These are phyloP conservation scores for Xylaria sp. DNA, from an alignment of 2,329 filamentous ascomycete species.

Conservation along the genomic window DNA sequence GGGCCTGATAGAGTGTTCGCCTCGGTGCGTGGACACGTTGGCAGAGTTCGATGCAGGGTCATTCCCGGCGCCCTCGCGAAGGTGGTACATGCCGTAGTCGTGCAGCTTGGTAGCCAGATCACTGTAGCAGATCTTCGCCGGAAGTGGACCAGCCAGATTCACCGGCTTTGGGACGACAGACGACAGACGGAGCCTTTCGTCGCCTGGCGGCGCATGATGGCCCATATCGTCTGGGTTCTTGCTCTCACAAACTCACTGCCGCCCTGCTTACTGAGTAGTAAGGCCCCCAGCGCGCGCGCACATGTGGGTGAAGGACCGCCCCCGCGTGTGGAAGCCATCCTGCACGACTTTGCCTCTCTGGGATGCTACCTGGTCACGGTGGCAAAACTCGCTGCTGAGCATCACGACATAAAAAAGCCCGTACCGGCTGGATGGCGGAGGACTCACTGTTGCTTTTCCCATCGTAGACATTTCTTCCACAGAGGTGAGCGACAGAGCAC, in stretches of 20 bases:
- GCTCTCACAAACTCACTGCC: constrained; percentile 27
- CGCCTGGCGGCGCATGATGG: constrained; percentile 30
- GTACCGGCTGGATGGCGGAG: constrained; percentile 23
- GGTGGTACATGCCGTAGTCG: constrained; percentile 32
- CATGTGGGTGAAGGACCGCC: constrained; percentile 30
- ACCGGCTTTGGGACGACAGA: constrained; percentile 30
- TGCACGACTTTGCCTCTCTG: constrained; percentile 32
- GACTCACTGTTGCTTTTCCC: constrained; percentile 9
- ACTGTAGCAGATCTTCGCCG: constrained; percentile 41
- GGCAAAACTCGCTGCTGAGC: constrained; percentile 29
- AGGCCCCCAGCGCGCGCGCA: constrained; percentile 6
- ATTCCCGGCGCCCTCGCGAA: constrained; percentile 28
- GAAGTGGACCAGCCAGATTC: constrained; percentile 37
- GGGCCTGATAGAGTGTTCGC: constrained; percentile 33
- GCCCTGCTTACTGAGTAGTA: constrained; percentile 30
- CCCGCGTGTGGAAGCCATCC: constrained; percentile 28
- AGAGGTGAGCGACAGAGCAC: constrained; percentile 37
- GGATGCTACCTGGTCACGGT: constrained; percentile 36
- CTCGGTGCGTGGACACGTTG: constrained; percentile 39
- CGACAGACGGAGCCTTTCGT: constrained; percentile 28
- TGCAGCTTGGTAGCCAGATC: constrained; percentile 45
- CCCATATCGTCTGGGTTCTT: constrained; percentile 25
- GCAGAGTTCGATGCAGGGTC: constrained; percentile 39
- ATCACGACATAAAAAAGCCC: constrained; percentile 38
- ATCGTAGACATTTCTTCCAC: constrained; percentile 26